Base-by-base conservation (phyloP, 2,329 filamentous ascomycete genomes). In the Domatiomyces globalis region DNA sequence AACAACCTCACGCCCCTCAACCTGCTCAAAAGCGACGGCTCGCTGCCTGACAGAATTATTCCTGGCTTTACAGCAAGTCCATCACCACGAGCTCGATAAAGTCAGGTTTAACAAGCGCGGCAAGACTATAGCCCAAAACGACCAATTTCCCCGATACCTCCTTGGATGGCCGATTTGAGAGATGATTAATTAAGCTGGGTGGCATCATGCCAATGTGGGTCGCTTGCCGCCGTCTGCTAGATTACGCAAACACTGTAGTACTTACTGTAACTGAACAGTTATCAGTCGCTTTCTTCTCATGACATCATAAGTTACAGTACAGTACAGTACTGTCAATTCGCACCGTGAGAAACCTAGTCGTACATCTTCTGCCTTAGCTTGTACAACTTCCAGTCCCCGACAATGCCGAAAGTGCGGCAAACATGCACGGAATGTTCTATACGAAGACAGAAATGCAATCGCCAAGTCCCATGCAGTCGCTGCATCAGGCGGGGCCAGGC, bases 391-490 rank as follows among this genome's bases (percentile, higher is more conserved):
- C 44, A 22, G 15, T 43, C 7, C 15, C 7, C 7, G 18, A 19
- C 43, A 46, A 58, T 58, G 56, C 56, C 56, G 19, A 58, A 60
- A 46, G 56, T 55, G 45, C 56, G 58, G 39, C 55, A 60, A 51
- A 60, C 58, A 53, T 60, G 58, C 46, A 60, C 58, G 43, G 58
- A 59, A 50, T 60, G 58, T 52, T 60, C 58, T 46, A 60, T 60
- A 57, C 54, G 58, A 45, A 52, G 58, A 20, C 58, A 60, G 50
- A 60, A 60, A 57, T 70, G 67, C 58, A 67, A 70, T 60, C 66
- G 67, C 58, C 65, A 67, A 45, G 55, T 66, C 9, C 67, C 67
- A 43, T 70, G 67, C 49, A 59, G 65, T 50, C 68, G 69, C 56
- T 70, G 67, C 57, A 61, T 67, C 51, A 69, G 69, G 56, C 64